phyloP scores from a whole-genome alignment of 805 yeast genomes.

The Kazachstania taianensis region DNA sequence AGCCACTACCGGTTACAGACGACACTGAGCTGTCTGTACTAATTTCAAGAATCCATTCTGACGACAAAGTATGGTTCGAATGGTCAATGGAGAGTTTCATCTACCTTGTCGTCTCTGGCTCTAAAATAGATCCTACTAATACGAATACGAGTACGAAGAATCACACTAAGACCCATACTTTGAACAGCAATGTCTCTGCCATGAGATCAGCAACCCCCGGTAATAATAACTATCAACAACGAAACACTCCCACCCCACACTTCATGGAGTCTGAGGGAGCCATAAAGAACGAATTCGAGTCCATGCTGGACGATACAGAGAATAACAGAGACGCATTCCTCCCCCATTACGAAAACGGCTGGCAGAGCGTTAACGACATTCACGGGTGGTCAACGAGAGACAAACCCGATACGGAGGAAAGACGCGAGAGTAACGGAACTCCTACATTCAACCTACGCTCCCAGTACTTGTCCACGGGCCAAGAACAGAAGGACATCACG shows the following conservation, averaged over 20 bases:
- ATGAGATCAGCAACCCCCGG: not conserved
- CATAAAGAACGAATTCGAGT: not conserved
- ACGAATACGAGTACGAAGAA: slow-evolving; percentile 1
- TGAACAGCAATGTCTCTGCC: not conserved
- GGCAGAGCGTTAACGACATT: slow-evolving; percentile 27
- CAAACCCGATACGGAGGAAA: not conserved
- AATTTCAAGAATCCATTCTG: slow-evolving; percentile 35
- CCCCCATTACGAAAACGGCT: slow-evolving; percentile 15
- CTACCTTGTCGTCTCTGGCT: slow-evolving; percentile 29
- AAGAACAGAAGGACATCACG: too few relatives aligned
- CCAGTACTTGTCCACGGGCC: too few relatives aligned
- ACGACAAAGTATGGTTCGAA: slow-evolving; percentile 50
- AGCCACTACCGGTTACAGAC: slow-evolving; percentile 43
- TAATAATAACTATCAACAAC: too few relatives aligned
- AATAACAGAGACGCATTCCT: slow-evolving; percentile 2
- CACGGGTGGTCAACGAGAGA: slow-evolving; percentile 15
- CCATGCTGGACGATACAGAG: not conserved
- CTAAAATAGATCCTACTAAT: not conserved
- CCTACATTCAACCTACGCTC: too few relatives aligned
- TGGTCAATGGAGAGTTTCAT: slow-evolving; percentile 51
- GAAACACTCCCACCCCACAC: too few relatives aligned
- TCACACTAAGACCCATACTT: not conserved
- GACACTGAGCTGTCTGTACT: slow-evolving; percentile 45
- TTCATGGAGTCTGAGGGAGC: too few relatives aligned
- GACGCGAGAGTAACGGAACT: too few relatives aligned